These are phyloP conservation scores for Neohortaea acidophila DNA, from an alignment of 495 filamentous ascomycete genomes.

Conservation along the genomic window DNA sequence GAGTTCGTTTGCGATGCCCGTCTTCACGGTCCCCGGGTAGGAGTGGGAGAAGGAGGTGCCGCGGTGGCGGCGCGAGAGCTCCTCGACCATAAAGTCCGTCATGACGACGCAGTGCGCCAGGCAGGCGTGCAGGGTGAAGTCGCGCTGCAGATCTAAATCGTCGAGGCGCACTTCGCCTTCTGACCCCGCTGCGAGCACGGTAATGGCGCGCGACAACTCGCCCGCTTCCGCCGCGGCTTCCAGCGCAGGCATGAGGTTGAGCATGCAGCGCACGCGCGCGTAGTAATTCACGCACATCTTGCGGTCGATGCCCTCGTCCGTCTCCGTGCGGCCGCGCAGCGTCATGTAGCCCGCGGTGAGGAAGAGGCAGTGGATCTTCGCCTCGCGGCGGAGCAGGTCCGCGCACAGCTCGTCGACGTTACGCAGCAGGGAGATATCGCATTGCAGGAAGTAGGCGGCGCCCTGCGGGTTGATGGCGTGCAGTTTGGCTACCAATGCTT, in stretches of 20 bases:
- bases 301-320: slow-evolving; percentile 41
- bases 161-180: slow-evolving; percentile 18
- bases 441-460: slow-evolving; percentile 38
- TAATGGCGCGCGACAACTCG: slow-evolving; percentile 22
- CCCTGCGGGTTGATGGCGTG: slow-evolving; percentile 32
- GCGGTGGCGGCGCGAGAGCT: slow-evolving; percentile 9
- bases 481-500: slow-evolving; percentile 22
- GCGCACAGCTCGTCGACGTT: slow-evolving; percentile 46
- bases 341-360: slow-evolving; percentile 35
- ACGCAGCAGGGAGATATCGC: slow-evolving; percentile 42
- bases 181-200: slow-evolving; percentile 20
- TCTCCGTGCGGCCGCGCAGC: slow-evolving; percentile 32
- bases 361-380: slow-evolving; percentile 48
- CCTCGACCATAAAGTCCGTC: slow-evolving; percentile 18
- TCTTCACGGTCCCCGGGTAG: slow-evolving; percentile 19
- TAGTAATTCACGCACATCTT: slow-evolving; percentile 43
- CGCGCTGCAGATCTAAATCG: slow-evolving; percentile 20
- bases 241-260: slow-evolving; percentile 23
- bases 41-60: slow-evolving; percentile 16
- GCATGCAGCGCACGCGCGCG: slow-evolving; percentile 45
- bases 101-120: slow-evolving; percentile 18
- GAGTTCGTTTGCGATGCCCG: slow-evolving; percentile 18
- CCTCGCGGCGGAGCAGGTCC: slow-evolving; percentile 40
- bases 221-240: slow-evolving; percentile 8
- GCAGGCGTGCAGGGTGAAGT: slow-evolving; percentile 20